phyloP scores from a whole-genome alignment of 2,329 filamentous ascomycete species.

The Aspergillus sp. region DNA sequence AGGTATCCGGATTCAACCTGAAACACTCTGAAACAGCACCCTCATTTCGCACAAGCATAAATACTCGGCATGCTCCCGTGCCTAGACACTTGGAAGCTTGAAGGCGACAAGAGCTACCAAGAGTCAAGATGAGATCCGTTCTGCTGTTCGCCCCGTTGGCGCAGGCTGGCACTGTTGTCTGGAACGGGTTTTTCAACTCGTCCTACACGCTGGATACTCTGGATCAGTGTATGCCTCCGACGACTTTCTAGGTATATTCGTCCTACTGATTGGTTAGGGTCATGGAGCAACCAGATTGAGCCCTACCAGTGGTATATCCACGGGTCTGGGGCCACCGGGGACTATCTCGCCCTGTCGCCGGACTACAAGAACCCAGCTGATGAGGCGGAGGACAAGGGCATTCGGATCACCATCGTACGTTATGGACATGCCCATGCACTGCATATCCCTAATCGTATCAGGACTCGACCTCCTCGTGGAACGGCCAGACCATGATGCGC shows the following conservation, averaged over 20 bases:
- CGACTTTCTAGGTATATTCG: too few relatives aligned
- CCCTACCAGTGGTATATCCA: constrained; percentile 78
- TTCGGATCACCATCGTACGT: constrained; percentile 62
- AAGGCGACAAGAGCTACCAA: background rate
- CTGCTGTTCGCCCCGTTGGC: constrained; percentile 8
- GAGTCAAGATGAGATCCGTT: constrained; percentile 13
- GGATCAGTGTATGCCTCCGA: constrained; percentile 24
- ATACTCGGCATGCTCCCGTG: background rate
- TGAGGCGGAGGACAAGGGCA: constrained; percentile 60
- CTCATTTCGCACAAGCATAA: background rate
- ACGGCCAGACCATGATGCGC: constrained; percentile 69
- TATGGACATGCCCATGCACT: background rate
- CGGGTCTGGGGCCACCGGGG: constrained; percentile 49
- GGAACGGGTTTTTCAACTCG: constrained; percentile 28
- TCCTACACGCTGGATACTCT: constrained; percentile 22
- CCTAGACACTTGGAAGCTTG: background rate
- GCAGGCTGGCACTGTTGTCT: constrained; percentile 24
- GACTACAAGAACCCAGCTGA: constrained; percentile 66
- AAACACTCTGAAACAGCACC: background rate
- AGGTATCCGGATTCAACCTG: background rate
- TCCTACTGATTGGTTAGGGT: constrained; percentile 45
- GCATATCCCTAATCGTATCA: background rate
- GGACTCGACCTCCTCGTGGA: constrained; percentile 59
- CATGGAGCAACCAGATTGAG: constrained; percentile 66
- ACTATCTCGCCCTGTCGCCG: constrained; percentile 63